phyloP scores from a whole-genome alignment of 1,284 basidiomycete species.

The Ustanciosporium gigantosporum region DNA sequence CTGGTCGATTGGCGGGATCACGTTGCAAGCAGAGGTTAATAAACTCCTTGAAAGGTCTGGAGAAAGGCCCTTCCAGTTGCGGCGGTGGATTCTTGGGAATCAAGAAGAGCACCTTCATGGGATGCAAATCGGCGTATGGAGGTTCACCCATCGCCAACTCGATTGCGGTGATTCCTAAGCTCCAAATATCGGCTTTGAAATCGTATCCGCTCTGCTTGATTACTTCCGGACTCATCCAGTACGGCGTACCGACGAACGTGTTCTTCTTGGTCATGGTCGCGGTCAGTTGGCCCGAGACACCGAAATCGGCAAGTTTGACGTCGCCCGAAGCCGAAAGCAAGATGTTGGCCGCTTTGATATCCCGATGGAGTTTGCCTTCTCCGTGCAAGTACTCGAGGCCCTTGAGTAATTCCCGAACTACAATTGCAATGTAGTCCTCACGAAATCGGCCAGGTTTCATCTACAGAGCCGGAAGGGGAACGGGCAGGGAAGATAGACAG shows the following conservation, averaged over 20 bases:
- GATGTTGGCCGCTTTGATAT: conserved; percentile 98
- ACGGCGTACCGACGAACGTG: conserved; percentile 78
- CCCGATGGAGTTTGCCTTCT: conserved; percentile 94
- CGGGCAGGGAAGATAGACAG: neutral
- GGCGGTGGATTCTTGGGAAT: conserved; percentile 98
- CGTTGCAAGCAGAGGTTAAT: conserved; percentile 88
- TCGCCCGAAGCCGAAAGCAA: conserved; percentile 90
- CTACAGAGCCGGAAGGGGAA: too few relatives aligned
- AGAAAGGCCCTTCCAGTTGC: conserved; percentile 81
- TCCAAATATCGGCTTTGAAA: conserved; percentile 88
- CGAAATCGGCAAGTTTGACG: conserved; percentile 97
- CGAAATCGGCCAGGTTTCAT: conserved; percentile 97
- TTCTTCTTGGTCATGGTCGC: conserved; percentile 95
- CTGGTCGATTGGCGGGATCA: conserved; percentile 89
- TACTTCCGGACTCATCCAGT: conserved; percentile 91
- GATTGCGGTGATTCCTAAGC: conserved; percentile 81
- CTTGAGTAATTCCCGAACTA: conserved; percentile 84
- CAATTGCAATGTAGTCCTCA: conserved; percentile 98
- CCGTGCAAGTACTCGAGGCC: conserved; percentile 93
- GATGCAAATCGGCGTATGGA: conserved; percentile 94
- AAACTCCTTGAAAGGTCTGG: conserved; percentile 90
- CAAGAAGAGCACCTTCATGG: conserved; percentile 98
- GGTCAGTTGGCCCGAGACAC: conserved; percentile 96
- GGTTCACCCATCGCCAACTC: conserved; percentile 97
- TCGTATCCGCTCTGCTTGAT: conserved; percentile 99